Percentiles rank a stretch among this genome's conserved stretches.
phyloP scores from a whole-genome alignment of 768 basidiomycete species.

The Psilocybe tampanensis region DNA sequence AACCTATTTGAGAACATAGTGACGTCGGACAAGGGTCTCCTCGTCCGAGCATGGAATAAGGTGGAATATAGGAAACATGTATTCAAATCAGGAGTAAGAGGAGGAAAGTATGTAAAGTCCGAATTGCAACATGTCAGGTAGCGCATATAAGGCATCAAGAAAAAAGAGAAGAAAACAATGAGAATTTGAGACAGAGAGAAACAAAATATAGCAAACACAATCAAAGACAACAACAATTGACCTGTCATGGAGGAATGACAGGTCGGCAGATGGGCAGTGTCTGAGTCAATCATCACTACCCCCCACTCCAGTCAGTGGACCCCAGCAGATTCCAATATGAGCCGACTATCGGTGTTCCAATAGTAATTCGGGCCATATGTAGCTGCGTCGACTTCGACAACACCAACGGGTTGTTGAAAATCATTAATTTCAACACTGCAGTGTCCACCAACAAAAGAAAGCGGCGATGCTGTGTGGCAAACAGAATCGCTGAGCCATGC shows the following conservation, averaged over 20 bases:
- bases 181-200: constrained; percentile 24
- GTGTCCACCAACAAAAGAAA: constrained; percentile 1
- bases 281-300: neutral
- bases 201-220: constrained; percentile 12
- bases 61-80: constrained; percentile 1
- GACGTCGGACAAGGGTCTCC: neutral
- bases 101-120: constrained; percentile 8
- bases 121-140: constrained; percentile 4
- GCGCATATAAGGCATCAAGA: constrained; percentile 15
- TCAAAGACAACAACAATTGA: neutral
- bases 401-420: neutral
- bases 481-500: constrained; percentile 11
- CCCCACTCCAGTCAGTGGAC: constrained; percentile 6
- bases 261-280: neutral
- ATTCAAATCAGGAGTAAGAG: neutral
- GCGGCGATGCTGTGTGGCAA: neutral
- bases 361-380: neutral
- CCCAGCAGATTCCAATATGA: neutral
- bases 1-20: neutral
- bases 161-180: constrained; percentile 19
- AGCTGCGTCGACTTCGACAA: neutral
- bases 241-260: neutral
- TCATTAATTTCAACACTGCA: neutral
- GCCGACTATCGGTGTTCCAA: neutral
- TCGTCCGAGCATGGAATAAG: constrained; percentile 4